A percentile compares a stretch with the other conserved stretches of the same genome.
Conservation (phyloP, 129 eudicot genomes). For the Artemisia tridentata region DNA sequence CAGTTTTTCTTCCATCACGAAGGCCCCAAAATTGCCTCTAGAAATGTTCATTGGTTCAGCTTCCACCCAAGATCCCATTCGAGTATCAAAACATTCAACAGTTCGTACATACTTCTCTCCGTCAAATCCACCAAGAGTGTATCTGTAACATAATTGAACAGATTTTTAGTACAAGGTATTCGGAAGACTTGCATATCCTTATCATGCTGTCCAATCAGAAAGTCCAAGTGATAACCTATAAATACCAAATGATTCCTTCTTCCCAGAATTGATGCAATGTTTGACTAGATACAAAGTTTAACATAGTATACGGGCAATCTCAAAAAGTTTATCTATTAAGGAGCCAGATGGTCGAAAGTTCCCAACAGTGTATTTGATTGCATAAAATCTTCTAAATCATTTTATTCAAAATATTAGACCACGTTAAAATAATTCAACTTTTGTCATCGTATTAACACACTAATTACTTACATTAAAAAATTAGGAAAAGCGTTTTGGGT, state of each 20-base stretch:
- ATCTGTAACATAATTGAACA: conserved; percentile 38
- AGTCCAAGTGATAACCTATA: not conserved
- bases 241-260: conserved; percentile 7
- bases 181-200: not conserved
- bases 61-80: conserved; percentile 57
- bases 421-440: not conserved
- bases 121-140: conserved; percentile 71
- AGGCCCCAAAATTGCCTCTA: conserved; percentile 51
- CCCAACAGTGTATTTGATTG: not conserved
- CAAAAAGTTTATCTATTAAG: too few species aligned
- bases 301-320: not conserved
- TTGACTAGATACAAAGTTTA: not conserved
- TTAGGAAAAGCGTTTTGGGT: not conserved
- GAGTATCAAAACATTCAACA: conserved; percentile 61
- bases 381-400: not conserved
- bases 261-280: conserved; percentile 3
- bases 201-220: not conserved
- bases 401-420: not conserved
- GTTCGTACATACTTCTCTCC: conserved; percentile 44
- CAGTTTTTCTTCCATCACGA: conserved; percentile 37
- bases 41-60: conserved; percentile 52
- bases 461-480: not conserved
- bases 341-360: not conserved
- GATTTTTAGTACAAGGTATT: not conserved
- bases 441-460: not conserved